Base-by-base conservation (phyloP, 2,329 filamentous ascomycete species). In the Aspergillus sojae region DNA sequence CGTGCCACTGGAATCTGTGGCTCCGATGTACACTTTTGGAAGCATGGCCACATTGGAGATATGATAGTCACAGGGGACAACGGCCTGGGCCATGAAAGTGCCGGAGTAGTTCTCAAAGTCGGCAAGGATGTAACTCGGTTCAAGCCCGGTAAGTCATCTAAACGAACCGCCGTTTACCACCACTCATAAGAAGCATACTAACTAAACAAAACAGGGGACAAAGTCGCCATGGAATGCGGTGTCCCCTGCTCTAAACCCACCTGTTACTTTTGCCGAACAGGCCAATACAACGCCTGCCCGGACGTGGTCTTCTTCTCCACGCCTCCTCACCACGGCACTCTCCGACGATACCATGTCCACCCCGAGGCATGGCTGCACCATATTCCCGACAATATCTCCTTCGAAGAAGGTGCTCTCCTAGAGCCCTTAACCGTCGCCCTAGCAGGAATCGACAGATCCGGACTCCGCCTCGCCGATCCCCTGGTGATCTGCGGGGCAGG, bases 11-110 rank as follows among this genome's bases (percentile, higher is more conserved):
- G 65, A 3, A 70, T 67, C 61, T 66, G 67, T 50, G 65, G 67
- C 57, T 68, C 66, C 2, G 66, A 69, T 26, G 65, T 68, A 5
- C 66, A 69, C 41, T 69, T 68, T 57, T 69, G 67, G 67, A 67
- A 69, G 46, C 67, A 68, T 39, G 67, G 67, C 16, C 61, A 61
- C 11, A 68, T 69, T 3, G 66, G 67, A 1, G 61, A 60, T 1
- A 68, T 68, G 65, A 46, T 69, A 10, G 67, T 69, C 19, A 69
- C 62, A 1, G 66, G 65, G 0, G 67, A 69, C 48, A 69, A 68
- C n/a, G 67, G 67, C 3, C 57, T 69, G 3, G 67, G 67, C 6
- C 67, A 69, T 45, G 67, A 69, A 43, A 69, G 67, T 57, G 66
- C 67, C 10, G 67, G 67, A 1, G 58, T 69, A 1, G 63, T 69